Base-by-base conservation (phyloP, 768 basidiomycete species). In the Pisolithus marmoratus region DNA sequence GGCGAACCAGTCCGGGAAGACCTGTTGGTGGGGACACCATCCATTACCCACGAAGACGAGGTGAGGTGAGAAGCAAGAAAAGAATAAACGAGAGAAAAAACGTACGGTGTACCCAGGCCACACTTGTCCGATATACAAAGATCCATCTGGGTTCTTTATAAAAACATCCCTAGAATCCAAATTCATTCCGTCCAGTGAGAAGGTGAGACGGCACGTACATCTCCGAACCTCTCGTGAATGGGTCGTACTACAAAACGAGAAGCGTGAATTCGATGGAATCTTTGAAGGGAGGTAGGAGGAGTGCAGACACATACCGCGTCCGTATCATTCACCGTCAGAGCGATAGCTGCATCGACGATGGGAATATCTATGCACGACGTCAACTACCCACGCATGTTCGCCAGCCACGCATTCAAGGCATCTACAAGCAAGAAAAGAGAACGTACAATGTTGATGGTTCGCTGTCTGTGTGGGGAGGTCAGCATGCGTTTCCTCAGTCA, bases 101-200 rank as follows among this genome's bases (percentile, higher is more conserved):
- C 74, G 17, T 34, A 82, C 85, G 7, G 84, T 83, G 65, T 80
- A 84, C 22, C 87, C 85, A 15, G 87, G 86, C 87, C 85, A 90
- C 8, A 88, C 87, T 60, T 83, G 75, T 11, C 89, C 89, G 1
- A 87, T 62, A 63, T 85, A 90, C 58, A 83, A 76, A 36, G 82
- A 76, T 0, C 82, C 83, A 59, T 90, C 83, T 0, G 83, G 83
- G 63, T 90, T 88, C 58, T 81, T 87, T 47, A 91, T 78, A 65
- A 83, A 90, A 0, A 82, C 77, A 44, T 80, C 76, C n/a, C 84
- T 85, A 54, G 29, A 11, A 31, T 31, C 9, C 9, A 11, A 31
- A 31, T 11, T 11, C 29, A 31, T 31, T 31, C 9, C 29, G 29
- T 11, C 29, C 7, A 9, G 9, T 1, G 29, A 31, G 8, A 31